Percentiles rank a stretch among this genome's conserved stretches.
These are phyloP conservation scores for Selaginella moellendorffii DNA, from an alignment of 75 land plant genomes.

Conservation along the genomic window DNA sequence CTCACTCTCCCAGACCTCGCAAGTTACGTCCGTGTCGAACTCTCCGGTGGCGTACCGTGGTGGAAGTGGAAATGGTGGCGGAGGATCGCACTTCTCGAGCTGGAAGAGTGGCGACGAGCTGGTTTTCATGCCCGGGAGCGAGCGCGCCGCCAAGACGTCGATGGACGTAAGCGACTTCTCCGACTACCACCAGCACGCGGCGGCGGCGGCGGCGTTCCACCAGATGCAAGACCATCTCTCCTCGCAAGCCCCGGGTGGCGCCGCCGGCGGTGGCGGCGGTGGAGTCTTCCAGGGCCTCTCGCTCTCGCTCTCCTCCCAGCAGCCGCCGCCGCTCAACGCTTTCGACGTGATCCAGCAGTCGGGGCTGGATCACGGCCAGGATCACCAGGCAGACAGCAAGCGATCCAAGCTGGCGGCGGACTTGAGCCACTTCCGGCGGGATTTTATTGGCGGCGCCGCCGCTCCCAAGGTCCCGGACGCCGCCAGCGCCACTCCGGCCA, in stretches of 20 bases:
- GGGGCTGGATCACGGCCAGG: slow-evolving; percentile 11
- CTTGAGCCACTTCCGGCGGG: slow-evolving; percentile 7
- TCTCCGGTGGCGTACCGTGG: too few relatives aligned
- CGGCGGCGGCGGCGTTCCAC: background rate
- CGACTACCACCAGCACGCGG: background rate
- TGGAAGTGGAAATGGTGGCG: background rate
- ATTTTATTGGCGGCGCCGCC: background rate
- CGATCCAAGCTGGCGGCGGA: background rate
- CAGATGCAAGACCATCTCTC: background rate
- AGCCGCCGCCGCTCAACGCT: slow-evolving; percentile 16
- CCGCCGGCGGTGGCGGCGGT: too few relatives aligned
- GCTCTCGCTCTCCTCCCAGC: slow-evolving; percentile 18
- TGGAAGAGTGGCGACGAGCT: slow-evolving; percentile 8
- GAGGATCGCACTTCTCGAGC: background rate
- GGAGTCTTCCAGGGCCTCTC: slow-evolving; percentile 22
- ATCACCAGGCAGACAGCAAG: background rate
- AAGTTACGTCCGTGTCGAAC: too few relatives aligned
- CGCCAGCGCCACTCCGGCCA: background rate
- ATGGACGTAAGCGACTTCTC: slow-evolving; percentile 1
- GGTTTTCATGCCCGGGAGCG: slow-evolving; percentile 6
- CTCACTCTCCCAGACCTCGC: too few relatives aligned
- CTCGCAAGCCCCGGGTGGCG: background rate
- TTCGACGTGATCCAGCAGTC: slow-evolving; percentile 5
- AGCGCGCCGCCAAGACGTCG: background rate
- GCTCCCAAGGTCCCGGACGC: background rate